Evolutionary conservation across 805 yeast species (phyloP), one percentile per base, ranked within the genome.

Genomic region (Candida ipomoeae): DNA sequence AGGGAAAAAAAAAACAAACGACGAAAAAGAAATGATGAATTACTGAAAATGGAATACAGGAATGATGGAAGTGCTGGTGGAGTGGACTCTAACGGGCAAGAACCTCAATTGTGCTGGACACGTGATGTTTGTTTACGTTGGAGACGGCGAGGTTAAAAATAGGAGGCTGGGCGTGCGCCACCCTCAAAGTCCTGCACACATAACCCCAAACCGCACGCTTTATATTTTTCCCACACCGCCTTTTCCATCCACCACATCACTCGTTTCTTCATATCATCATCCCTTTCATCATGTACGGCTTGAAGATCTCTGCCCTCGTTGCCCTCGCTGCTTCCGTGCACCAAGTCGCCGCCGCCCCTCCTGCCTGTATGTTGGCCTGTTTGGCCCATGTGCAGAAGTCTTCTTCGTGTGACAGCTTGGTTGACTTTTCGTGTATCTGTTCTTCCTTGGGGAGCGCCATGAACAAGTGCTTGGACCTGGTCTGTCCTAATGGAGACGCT

Each of bases 321-420:
- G 68, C 68, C 23, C 58, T 74, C 51, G 73, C 77, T 47, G 67
- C 78, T 31, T 65, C 69, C 53, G 59, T 75, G 50, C 71, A 79
- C 21, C 62, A 75, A 32, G 77, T 78, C 31, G 79, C 82, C 42
- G 84, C 87, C 48, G 76, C 92, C 49, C 94, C 96, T 46, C 96
- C 97, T 53, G 96, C 97, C 36, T 90, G 96, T 76, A 72, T 90
- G 58, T 76, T 90, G 67, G 95, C 96, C 38, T 89, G 96, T 80
- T 92, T 87, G 52, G 79, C 89, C 50, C 77, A 81, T 62, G 91
- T 86, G 49, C 74, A 78, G 55, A 79, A 79, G 65, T 76, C 83
- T 14, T 68, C 80, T 39, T 53, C 71, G 43, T 87, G 94, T 69
- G 58, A 71, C 52, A 73, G 83, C 50, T 67, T 89, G 66, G 80